These are phyloP conservation scores for Gelatoporia subvermispora DNA, from an alignment of 768 basidiomycete genomes.

Conservation along the genomic window DNA sequence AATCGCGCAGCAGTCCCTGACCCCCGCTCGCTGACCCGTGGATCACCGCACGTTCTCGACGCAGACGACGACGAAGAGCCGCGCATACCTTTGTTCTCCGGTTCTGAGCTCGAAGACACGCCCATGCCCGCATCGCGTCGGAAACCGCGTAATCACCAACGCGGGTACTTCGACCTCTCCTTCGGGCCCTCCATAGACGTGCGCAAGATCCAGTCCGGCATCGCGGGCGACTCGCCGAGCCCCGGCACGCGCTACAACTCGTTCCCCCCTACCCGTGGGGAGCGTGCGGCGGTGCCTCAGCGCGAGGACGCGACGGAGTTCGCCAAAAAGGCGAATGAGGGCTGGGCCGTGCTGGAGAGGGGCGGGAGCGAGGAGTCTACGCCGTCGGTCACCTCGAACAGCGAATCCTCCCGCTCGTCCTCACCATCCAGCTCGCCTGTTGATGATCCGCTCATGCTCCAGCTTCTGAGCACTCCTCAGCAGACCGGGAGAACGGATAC, in stretches of 20 bases:
- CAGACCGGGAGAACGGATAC: slow-evolving; percentile 13
- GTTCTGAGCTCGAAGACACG: slow-evolving; percentile 17
- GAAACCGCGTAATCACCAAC: slow-evolving; percentile 45
- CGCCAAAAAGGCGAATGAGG: not conserved
- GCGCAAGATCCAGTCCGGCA: slow-evolving; percentile 46
- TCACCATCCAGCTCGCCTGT: slow-evolving; percentile 35
- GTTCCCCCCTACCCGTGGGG: not conserved
- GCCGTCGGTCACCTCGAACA: slow-evolving; percentile 41
- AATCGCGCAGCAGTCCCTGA: slow-evolving; percentile 8
- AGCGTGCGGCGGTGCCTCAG: not conserved
- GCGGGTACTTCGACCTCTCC: slow-evolving; percentile 49
- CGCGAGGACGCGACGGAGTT: not conserved
- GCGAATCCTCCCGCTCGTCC: slow-evolving; percentile 38
- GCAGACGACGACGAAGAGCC: slow-evolving; percentile 18
- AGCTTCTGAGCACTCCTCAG: slow-evolving; percentile 9
- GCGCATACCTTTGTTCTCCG: slow-evolving; percentile 2
- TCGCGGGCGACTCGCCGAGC: slow-evolving; percentile 23
- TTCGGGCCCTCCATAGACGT: slow-evolving; percentile 19
- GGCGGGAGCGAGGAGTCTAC: slow-evolving; percentile 36
- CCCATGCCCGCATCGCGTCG: slow-evolving; percentile 14
- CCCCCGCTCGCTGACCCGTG: slow-evolving; percentile 22
- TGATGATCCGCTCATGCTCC: slow-evolving; percentile 23
- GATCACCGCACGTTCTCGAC: slow-evolving; percentile 47
- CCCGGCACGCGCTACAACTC: not conserved
- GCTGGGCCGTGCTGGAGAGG: slow-evolving; percentile 11